Base-by-base conservation (phyloP, 257 asterid genomes). In the Paraleonurus japonicus region DNA sequence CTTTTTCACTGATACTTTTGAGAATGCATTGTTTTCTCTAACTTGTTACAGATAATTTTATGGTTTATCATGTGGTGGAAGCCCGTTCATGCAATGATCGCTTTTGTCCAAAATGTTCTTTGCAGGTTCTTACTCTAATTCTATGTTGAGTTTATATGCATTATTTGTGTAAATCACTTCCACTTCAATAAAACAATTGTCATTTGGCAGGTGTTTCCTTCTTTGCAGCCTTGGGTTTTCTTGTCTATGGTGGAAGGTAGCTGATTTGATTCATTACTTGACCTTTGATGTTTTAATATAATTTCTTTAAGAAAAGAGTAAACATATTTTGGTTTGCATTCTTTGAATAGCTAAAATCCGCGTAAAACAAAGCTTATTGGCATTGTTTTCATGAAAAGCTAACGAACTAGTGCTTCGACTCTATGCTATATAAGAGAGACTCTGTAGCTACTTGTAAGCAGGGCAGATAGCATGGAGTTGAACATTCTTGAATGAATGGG, bases 11-110 rank as follows among this genome's bases (percentile, higher is more conserved):
- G 53, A 15, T 45, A 37, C 53, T 15, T 45, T 45, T 45, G 53
- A 45, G 51, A 45, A 45, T 45, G 53, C 53, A 45, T 45, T 55
- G 13, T n/a, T 60, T 71, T 45, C 65, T 70, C 22, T 67, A 68
- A 77, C 53, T 63, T 65, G 57, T 71, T 79, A 79, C 89, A 94
- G 99, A 79, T 94, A 47, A 76, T 76, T 24, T 74, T 94, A 69
- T 94, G 99, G 99, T 73, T 91, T 71, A 43, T 85, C 71, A 74
- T 85, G 62, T 94, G 96, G 99, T 91, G 96, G 97, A 94, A 89
- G 73, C 99, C 93, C 70, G 24, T 88, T 65, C 86, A 68, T 7
- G 77, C 76, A 53, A 47, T 91, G 65, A 58, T 94, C 82, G 82
- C n/a, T 89, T 66, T 75, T 91, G 61, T 86, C 97, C 68, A 94